Base-by-base conservation (phyloP, 2,329 filamentous ascomycete genomes). In the Fusarium veterinarium region DNA sequence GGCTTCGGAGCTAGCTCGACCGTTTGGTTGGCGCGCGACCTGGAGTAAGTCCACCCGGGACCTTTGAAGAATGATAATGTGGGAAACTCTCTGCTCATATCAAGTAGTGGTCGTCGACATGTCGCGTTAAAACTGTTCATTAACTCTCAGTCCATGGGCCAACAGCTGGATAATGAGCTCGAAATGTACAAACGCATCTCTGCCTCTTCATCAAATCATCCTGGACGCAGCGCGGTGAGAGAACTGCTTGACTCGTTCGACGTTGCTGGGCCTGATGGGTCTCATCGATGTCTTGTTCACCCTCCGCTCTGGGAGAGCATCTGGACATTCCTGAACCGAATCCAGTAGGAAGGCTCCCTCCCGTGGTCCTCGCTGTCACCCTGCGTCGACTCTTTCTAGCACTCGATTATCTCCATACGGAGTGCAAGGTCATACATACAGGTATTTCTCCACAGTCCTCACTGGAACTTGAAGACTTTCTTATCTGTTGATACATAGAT, bases 351-450 rank as follows among this genome's bases (percentile, higher is more conserved):
- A 80, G 80, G 46, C 76, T 87, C 4, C 81, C 82, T 5, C 61
- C 65, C 8, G 75, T 77, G 2, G 74, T 84, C 6, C 53, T 85
- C 0, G 80, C 79, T 9, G 73, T 81, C 31, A 68, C 82, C 2
- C 80, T 87, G 20, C 70, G 77, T 8, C 81, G 78, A 0, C 68
- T 86, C 2, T 84, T 87, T 58, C 71, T 83, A 13, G 84, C 82
- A 2, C 68, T 87, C 38, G 83, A 87, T 38, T 87, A 79, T 68
- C 71, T 88, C 3, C 86, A 87, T 67, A 82, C 75, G 3, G 82
- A 86, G 67, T 86, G 84, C 75, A 68, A 81, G 17, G 74, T 86
- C 23, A 80, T 86, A 45, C 84, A 87, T 68, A 83, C 84, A 59
- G 84, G 84, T 86, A 72, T 7, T 16, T 3, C 10, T 51, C 0